Evolutionary conservation across 2,329 filamentous ascomycete species (phyloP).

Genomic region (Penicillium sp.): DNA sequence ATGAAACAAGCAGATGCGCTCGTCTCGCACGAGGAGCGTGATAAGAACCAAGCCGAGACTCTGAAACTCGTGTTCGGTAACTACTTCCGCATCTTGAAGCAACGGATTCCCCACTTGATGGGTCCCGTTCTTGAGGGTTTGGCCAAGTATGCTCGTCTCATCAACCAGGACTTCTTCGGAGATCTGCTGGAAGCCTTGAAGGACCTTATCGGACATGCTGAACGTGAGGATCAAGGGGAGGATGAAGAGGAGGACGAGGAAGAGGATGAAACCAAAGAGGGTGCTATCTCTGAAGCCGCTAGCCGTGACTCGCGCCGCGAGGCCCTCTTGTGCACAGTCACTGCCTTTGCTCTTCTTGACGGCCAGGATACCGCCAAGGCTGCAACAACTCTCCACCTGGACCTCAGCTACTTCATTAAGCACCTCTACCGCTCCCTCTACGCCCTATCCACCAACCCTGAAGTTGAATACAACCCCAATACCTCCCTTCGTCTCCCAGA

Average conservation of each 20-base stretch:
- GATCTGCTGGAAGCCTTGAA: slow-evolving; percentile 92
- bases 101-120: slow-evolving; percentile 79
- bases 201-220: slow-evolving; percentile 80
- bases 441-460: slow-evolving; percentile 73
- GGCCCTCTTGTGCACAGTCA: slow-evolving; percentile 89
- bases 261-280: slow-evolving; percentile 36
- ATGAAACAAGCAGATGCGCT: slow-evolving; percentile 89
- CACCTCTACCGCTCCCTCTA: slow-evolving; percentile 88
- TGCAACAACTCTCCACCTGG: slow-evolving; percentile 76
- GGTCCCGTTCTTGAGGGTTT: slow-evolving; percentile 95
- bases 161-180: slow-evolving; percentile 99
- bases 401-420: slow-evolving; percentile 91
- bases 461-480: slow-evolving; percentile 75
- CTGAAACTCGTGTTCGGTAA: slow-evolving; percentile 92
- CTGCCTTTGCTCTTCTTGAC: slow-evolving; percentile 91
- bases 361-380: slow-evolving; percentile 90
- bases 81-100: slow-evolving; percentile 93
- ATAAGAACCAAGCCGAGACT: slow-evolving; percentile 92
- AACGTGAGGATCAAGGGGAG: slow-evolving; percentile 48
- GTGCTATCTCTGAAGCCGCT: slow-evolving; percentile 51
- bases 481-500: slow-evolving; percentile 72
- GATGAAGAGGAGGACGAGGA: slow-evolving; percentile 40
- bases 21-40: slow-evolving; percentile 87
- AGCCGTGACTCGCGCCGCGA: slow-evolving; percentile 78
- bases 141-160: slow-evolving; percentile 90